A percentile compares a stretch with the other conserved stretches of the same genome.
Conservation (phyloP, 108 stramenopile species). For the Skeletonema grethae region DNA sequence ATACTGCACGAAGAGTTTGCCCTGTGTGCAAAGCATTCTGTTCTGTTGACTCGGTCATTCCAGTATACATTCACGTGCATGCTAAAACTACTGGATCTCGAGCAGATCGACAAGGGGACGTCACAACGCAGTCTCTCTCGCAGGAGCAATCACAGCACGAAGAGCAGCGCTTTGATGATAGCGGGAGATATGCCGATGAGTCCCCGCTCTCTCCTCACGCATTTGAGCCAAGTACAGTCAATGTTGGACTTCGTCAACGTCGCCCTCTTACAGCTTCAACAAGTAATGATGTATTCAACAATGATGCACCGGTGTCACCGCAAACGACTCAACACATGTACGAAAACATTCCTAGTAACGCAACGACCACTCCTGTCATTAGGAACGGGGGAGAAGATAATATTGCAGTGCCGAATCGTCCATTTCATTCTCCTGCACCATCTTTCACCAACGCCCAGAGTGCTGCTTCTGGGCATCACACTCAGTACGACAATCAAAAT, state of each 20-base stretch:
- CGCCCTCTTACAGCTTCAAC: background rate
- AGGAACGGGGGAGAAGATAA: background rate
- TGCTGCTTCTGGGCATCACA: background rate
- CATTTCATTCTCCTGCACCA: background rate
- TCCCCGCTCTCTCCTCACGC: background rate
- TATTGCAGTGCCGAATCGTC: background rate
- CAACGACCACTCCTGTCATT: background rate
- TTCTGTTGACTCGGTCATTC: slow-evolving; percentile 70
- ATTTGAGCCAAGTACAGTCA: background rate
- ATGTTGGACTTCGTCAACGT: background rate
- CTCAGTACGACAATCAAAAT: background rate
- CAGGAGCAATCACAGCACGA: background rate
- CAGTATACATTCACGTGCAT: slow-evolving; percentile 73
- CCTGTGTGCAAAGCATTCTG: slow-evolving; percentile 85
- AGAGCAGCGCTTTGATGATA: background rate
- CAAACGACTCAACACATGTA: background rate
- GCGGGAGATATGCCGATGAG: background rate
- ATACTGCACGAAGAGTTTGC: slow-evolving; percentile 61
- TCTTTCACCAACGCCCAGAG: background rate
- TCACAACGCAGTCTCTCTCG: slow-evolving; percentile 3
- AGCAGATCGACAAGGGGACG: slow-evolving; percentile 5
- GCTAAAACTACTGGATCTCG: background rate
- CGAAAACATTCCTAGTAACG: background rate
- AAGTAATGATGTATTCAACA: background rate
- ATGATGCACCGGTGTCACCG: background rate